Evolutionary conservation across 257 asterid species (phyloP), one percentile per base, ranked within the genome.

Genomic region (Solanum lycopersicoides): DNA sequence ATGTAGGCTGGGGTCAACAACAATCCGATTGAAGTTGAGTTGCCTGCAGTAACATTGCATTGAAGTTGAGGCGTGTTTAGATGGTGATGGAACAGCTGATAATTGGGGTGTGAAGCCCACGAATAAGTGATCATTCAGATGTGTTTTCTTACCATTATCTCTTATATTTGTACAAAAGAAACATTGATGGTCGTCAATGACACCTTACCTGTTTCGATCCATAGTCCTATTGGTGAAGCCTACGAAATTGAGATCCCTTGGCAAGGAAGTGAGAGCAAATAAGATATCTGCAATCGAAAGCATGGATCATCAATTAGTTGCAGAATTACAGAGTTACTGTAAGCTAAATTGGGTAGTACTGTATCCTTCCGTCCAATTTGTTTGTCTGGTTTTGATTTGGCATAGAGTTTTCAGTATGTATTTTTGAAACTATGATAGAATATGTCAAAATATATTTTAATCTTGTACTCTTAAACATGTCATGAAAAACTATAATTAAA

Each of bases 221-320:
- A 88, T 87, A 72, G 42, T 77, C 65, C 28, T 10, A 80, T 89
- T 90, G 86, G 87, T 87, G 88, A 44, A 93, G 69, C 87, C 88
- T 72, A 92, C 87, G 65, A 93, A 92, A 35, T 92, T 94, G 75
- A 91, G 91, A 90, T 91, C 93, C 88, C 91, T 89, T 72, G 95
- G 95, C 87, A 94, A 83, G 32, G 88, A 72, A 88, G 90, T 84
- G 73, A 94, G 87, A 86, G 94, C 94, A 86, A 89, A 92, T 35
- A 94, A 92, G 23, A 94, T 89, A 90, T 94, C 95, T 94, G 93
- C 92, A 88, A 74, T 9, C 9, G 3, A 15, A 39, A 65, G 60
- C 0, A 3, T 16, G 12, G 41, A 45, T 28, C 42, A 45, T 45
- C 84, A 28, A 79, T 16, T 45, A 28, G 16, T 45, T 8, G 18